Base-by-base conservation (phyloP, 1,139 yeast species). In the Pichia sp. region DNA sequence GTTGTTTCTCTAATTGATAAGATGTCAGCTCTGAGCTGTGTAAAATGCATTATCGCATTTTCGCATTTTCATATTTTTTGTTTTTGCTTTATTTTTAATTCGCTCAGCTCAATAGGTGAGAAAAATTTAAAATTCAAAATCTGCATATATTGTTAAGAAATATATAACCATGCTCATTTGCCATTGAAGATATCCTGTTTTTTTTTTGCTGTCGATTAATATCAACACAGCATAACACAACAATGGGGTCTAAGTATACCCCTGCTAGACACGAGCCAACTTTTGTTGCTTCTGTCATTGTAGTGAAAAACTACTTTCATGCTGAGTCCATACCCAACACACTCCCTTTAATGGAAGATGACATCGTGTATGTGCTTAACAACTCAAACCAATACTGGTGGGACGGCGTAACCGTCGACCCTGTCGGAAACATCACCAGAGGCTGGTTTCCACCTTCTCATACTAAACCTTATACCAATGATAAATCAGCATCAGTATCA, bases 381-480 rank as follows among this genome's bases (percentile, higher is more conserved):
- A 80, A 79, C 53, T 68, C 77, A 9, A 76, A 74, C 29, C 62
- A 75, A 2, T 84, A 85, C 2, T 85, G 94, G 94, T 82, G 89
- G 87, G 92, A 84, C 61, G 90, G 90, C 4, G 73, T 82, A 12
- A 60, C 72, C 2, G 59, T 76, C 13, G 68, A 64, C 43, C 63
- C 67, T 7, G 62, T 58, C 26, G 77, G 77, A 40, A 76, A 70
- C 16, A 65, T 74, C 12, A 64, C 68, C 16, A 69, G 90, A 58
- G 92, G 92, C 53, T 84, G 92, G 92, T 81, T 84, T 64, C 89
- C 90, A n/a, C 73, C 72, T 47, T 74, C 74, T 46, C 77, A 74
- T 62, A 79, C 78, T 18, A 69, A 77, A 42, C 66, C 47, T 2
- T 42, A 38, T 16, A 42, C 36, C 16, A 18, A 16, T 4, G 18